These are phyloP conservation scores for Aschersonia sp. DNA, from an alignment of 2,329 filamentous ascomycete species.

Conservation along the genomic window DNA sequence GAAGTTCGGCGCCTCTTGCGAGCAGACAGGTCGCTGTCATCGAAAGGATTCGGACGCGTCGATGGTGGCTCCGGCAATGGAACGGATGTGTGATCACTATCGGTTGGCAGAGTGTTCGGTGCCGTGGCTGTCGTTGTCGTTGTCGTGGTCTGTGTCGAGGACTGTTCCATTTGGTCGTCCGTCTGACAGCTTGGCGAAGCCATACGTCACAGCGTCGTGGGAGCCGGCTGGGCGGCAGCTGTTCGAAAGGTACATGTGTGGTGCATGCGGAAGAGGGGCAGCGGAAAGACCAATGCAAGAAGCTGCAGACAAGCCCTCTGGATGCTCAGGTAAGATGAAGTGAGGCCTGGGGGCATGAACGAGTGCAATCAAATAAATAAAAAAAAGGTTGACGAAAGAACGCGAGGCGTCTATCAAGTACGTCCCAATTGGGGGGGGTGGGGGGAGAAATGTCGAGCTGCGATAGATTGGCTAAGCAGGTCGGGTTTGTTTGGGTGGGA, in stretches of 20 bases:
- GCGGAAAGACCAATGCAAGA: background rate
- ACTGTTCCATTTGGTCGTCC: constrained; percentile 34
- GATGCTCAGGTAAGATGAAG: background rate
- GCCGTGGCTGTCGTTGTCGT: constrained; percentile 34
- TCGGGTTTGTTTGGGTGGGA: no score
- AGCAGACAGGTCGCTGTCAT: constrained; percentile 39
- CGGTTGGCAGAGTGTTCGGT: constrained; percentile 10
- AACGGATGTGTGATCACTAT: background rate
- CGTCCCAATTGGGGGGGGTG: no score
- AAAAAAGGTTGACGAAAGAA: no score
- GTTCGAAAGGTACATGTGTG: constrained; percentile 43
- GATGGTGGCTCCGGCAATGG: constrained; percentile 46
- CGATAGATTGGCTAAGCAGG: background rate
- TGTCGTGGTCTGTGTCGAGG: constrained; percentile 32
- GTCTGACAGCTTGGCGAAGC: constrained; percentile 1
- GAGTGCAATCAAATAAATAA: no score
- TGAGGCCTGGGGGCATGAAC: background rate
- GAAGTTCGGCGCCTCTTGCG: constrained; percentile 51
- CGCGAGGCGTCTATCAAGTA: no score
- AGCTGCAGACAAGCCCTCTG: background rate
- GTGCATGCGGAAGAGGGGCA: background rate
- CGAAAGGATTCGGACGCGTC: constrained; percentile 49
- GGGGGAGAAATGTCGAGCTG: background rate
- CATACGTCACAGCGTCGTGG: constrained; percentile 33
- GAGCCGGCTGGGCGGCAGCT: constrained; percentile 38